Conservation (phyloP, 164 flowering plant species). For the Aristolochia fimbriata region DNA sequence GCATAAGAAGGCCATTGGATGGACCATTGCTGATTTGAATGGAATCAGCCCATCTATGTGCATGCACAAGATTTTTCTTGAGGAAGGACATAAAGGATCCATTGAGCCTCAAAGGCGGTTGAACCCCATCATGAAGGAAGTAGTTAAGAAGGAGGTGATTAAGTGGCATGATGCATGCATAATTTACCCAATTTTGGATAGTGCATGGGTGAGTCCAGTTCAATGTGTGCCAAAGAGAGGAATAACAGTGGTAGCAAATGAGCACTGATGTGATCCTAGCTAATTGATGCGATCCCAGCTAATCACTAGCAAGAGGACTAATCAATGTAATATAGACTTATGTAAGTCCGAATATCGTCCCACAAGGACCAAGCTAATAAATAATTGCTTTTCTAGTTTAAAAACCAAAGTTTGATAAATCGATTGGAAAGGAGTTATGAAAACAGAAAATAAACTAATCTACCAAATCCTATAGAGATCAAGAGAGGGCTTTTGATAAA, state of each 20-base stretch:
- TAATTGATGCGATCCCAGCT: too few relatives aligned
- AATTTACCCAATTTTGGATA: neutral
- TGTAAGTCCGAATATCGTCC: too few relatives aligned
- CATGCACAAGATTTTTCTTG: neutral
- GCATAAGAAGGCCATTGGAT: neutral
- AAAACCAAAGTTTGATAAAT: too few relatives aligned
- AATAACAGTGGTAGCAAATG: neutral
- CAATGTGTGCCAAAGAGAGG: neutral
- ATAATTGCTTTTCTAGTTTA: too few relatives aligned
- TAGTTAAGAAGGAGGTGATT: neutral
- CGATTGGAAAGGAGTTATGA: too few relatives aligned
- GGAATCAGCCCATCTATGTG: neutral
- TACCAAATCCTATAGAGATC: too few relatives aligned
- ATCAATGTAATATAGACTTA: too few relatives aligned
- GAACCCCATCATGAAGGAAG: conserved; percentile 1
- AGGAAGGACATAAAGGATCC: neutral
- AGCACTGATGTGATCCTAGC: neutral
- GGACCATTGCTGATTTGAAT: neutral
- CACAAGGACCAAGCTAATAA: too few relatives aligned
- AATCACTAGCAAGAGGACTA: too few relatives aligned
- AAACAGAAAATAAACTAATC: too few relatives aligned
- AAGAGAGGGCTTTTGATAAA: too few relatives aligned
- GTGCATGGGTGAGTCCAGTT: neutral
- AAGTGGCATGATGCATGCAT: neutral
- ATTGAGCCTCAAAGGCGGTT: neutral